Percentiles rank a stretch among this genome's conserved stretches.
These are phyloP conservation scores for Knufia petricola DNA, from an alignment of 2,329 filamentous ascomycete species.

Conservation along the genomic window DNA sequence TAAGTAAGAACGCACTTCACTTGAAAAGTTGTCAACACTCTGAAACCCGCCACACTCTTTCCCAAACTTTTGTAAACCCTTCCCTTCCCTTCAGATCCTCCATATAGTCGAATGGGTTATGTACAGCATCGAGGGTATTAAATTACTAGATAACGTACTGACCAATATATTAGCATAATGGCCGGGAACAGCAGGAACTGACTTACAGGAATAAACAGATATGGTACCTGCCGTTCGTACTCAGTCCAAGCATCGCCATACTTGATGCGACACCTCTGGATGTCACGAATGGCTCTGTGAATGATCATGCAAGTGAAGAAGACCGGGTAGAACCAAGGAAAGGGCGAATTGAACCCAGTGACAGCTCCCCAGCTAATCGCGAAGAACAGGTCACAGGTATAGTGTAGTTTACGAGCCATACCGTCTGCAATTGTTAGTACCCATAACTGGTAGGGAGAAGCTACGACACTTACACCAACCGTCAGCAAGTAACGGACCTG, in stretches of 20 bases:
- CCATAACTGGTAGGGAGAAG: not conserved
- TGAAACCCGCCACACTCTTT: too few relatives aligned
- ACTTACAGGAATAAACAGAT: conserved; percentile 68
- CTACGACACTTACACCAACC: conserved; percentile 61
- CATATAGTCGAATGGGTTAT: too few relatives aligned
- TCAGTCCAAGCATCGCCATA: conserved; percentile 75
- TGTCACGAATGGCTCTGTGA: conserved; percentile 67
- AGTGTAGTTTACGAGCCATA: conserved; percentile 69
- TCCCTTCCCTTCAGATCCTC: too few relatives aligned
- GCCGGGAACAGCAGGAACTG: conserved; percentile 18
- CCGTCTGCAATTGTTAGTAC: conserved; percentile 41
- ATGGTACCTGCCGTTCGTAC: conserved; percentile 71
- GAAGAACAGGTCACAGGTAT: conserved; percentile 71
- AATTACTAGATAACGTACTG: too few relatives aligned
- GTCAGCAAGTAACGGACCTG: conserved; percentile 69
- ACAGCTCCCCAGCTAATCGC: conserved; percentile 70
- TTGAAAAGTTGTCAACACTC: too few relatives aligned
- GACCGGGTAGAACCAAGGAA: conserved; percentile 80
- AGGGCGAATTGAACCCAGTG: conserved; percentile 68
- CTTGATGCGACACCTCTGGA: conserved; percentile 63
- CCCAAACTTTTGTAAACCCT: too few relatives aligned
- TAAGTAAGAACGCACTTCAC: too few relatives aligned
- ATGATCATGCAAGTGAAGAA: conserved; percentile 75
- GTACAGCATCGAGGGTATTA: too few relatives aligned
- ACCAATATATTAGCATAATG: not conserved